Evolutionary conservation across 257 asterid genomes (phyloP).

Genomic region (Parsonsia alboflavescens): DNA sequence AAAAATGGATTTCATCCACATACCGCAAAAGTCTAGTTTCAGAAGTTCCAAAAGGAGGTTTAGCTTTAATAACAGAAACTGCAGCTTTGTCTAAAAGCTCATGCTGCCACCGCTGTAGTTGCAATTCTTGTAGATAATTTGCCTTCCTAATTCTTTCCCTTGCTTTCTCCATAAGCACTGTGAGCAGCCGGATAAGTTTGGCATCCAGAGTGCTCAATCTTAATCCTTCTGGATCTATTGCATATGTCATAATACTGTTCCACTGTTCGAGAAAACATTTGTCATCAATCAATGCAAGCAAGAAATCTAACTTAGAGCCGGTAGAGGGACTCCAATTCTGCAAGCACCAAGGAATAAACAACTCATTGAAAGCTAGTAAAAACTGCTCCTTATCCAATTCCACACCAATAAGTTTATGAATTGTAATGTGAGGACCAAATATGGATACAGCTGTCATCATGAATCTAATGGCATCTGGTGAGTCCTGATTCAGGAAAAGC

Average conservation of each 20-base stretch:
- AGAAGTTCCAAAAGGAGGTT: conserved; percentile 49
- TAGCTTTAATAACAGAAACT: conserved; percentile 40
- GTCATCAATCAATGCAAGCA: conserved; percentile 80
- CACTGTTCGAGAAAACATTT: conserved; percentile 75
- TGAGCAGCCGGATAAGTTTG: conserved; percentile 40
- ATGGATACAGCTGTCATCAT: conserved; percentile 48
- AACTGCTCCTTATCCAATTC: conserved; percentile 45
- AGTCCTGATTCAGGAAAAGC: conserved; percentile 53
- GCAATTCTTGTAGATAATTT: conserved; percentile 32
- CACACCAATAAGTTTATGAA: conserved; percentile 48
- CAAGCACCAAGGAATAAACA: conserved; percentile 81
- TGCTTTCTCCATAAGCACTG: conserved; percentile 76
- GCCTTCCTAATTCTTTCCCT: conserved; percentile 44
- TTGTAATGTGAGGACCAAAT: conserved; percentile 73
- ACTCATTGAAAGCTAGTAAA: conserved; percentile 51
- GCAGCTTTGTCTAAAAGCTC: conserved; percentile 74
- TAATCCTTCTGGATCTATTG: conserved; percentile 34
- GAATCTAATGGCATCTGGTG: conserved; percentile 64
- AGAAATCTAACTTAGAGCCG: conserved; percentile 62
- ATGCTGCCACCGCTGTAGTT: conserved; percentile 50
- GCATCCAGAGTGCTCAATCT: conserved; percentile 30
- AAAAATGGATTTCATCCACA: conserved; percentile 22
- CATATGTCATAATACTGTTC: conserved; percentile 55
- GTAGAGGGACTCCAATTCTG: conserved; percentile 36
- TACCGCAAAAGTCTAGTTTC: conserved; percentile 66